Evolutionary conservation across 2,329 filamentous ascomycete genomes (phyloP), one percentile per base, ranked within the genome.

Genomic region (Penicillium sp.): DNA sequence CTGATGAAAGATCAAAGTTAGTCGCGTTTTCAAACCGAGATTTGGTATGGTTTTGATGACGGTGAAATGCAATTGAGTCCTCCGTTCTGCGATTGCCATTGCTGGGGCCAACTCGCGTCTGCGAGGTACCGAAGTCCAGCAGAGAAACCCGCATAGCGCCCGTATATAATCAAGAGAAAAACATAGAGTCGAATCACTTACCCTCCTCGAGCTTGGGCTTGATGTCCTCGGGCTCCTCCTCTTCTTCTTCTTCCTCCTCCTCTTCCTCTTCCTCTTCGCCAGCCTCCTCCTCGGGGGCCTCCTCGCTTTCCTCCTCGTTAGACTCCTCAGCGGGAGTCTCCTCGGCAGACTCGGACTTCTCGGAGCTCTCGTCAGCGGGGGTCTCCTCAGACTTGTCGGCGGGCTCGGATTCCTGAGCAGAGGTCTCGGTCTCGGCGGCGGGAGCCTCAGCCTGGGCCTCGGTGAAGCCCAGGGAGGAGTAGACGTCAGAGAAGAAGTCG

Each of bases 171-270:
- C 30, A 12, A 10, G 33, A n/a, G 23, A 30, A 37, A 9, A 36
- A 3, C 12, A 26, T 12, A 34, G n/a, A 11, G 10, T 12, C 15
- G 18, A 34, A 35, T 35, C 31, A 81, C 86, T 76, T 69, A 96
- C 92, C 88, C 79, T 94, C 87, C 71, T 94, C 85, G 47, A 96
- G 70, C 67, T 79, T 77, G 47, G 89, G 85, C 77, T 94, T 93
- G 56, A 83, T 80, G 66, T 96, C 90, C 55, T 83, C 80, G 47
- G 78, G 72, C 72, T 92, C 85, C 50, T 88, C 84, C 45, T 87
- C 82, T 45, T 89, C 84, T 47, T 90, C 85, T 35, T 92, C 85
- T 43, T 89, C 85, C 13, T 87, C 82, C 23, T 84, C 82, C 22
- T 83, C 81, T 29, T 84, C 82, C 16, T 81, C 83, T 29, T 81